Conservation (phyloP, 768 basidiomycete genomes). For the Dioszegia hungarica region DNA sequence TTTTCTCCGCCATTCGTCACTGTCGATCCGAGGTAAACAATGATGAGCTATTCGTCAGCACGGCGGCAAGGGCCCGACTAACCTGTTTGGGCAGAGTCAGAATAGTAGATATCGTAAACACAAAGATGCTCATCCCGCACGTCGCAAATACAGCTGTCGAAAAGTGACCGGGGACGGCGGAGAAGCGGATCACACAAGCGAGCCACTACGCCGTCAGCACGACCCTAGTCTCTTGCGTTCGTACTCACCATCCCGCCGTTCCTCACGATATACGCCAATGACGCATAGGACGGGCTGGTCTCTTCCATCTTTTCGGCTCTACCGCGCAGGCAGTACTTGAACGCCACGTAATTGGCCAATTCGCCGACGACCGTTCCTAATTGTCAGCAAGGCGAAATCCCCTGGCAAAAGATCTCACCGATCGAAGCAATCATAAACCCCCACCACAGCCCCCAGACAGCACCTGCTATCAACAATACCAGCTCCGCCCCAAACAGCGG, state of each 20-base stretch:
- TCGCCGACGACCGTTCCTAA: slow-evolving; percentile 46
- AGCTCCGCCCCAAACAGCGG: slow-evolving; percentile 83
- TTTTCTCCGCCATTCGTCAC: slow-evolving; percentile 45
- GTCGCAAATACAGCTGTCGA: slow-evolving; percentile 45
- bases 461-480: slow-evolving; percentile 44
- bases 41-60: slow-evolving; percentile 59
- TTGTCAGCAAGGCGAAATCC: too few relatives aligned
- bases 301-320: slow-evolving; percentile 44
- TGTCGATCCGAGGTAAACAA: slow-evolving; percentile 77
- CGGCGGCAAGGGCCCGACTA: not conserved
- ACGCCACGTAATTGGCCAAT: slow-evolving; percentile 47
- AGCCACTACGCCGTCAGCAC: too few relatives aligned
- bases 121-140: slow-evolving; percentile 43
- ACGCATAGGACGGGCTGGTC: slow-evolving; percentile 46
- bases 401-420: too few relatives aligned
- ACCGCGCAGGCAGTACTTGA: slow-evolving; percentile 37
- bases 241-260: too few relatives aligned
- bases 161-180: slow-evolving; percentile 28
- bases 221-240: too few relatives aligned
- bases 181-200: too few relatives aligned
- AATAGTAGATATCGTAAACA: slow-evolving; percentile 39
- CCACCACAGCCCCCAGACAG: slow-evolving; percentile 49
- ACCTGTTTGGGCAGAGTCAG: slow-evolving; percentile 48
- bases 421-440: slow-evolving; percentile 47
- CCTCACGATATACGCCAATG: slow-evolving; percentile 47